These are phyloP conservation scores for Pseudocercospora musae DNA, from an alignment of 2,329 filamentous ascomycete species.

Conservation along the genomic window DNA sequence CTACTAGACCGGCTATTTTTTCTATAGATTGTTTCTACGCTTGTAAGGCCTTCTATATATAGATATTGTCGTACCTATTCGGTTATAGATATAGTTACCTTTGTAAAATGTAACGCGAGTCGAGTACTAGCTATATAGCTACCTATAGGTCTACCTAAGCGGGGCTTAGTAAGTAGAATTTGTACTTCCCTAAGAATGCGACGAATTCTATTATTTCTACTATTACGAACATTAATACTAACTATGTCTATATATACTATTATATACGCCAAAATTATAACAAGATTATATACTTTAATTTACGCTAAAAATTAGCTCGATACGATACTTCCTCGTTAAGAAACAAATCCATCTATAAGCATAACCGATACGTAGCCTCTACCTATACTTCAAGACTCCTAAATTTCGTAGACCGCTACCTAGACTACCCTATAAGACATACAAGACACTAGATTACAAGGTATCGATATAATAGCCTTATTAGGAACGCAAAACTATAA, in stretches of 20 bases:
- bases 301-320: neutral
- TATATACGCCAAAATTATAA: neutral
- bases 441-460: neutral
- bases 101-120: neutral
- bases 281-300: neutral
- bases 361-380: neutral
- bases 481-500: neutral
- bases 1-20: neutral
- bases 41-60: neutral
- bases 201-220: neutral
- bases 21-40: neutral
- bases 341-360: neutral
- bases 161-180: neutral
- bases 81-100: neutral
- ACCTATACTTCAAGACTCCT: neutral
- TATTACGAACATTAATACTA: neutral
- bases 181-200: neutral
- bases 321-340: neutral
- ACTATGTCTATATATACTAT: neutral
- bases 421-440: neutral
- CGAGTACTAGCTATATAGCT: neutral
- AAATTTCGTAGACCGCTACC: neutral
- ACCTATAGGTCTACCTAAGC: neutral
- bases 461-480: neutral
- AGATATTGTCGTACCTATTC: neutral